Percentiles rank a stretch among this genome's conserved stretches.
These are phyloP conservation scores for Tolypocladium pustulatum DNA, from an alignment of 2,329 filamentous ascomycete genomes.

Conservation along the genomic window DNA sequence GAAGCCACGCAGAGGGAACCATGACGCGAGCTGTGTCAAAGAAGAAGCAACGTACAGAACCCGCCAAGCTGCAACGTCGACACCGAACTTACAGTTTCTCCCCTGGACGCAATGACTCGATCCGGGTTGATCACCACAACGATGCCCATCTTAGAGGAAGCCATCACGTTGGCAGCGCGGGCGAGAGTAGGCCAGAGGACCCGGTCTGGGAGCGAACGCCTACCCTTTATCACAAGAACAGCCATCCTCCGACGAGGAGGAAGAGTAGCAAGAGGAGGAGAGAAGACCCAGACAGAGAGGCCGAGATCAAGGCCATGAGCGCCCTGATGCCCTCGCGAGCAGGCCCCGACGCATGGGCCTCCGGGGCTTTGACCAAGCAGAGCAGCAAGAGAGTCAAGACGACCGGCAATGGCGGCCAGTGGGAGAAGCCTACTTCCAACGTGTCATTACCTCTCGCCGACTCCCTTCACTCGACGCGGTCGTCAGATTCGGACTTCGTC, in stretches of 20 bases:
- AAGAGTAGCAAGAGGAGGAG: conserved; percentile 70
- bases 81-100: conserved; percentile 51
- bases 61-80: conserved; percentile 37
- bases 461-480: conserved; percentile 68
- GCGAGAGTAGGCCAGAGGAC: conserved; percentile 4
- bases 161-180: not conserved
- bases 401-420: conserved; percentile 35
- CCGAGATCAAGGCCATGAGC: conserved; percentile 80
- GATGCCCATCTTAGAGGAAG: conserved; percentile 7
- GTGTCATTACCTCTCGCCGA: conserved; percentile 64
- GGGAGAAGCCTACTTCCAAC: conserved; percentile 57
- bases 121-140: conserved; percentile 26
- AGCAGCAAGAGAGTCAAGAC: conserved; percentile 57
- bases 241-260: conserved; percentile 50
- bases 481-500: conserved; percentile 58
- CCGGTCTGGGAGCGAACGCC: conserved; percentile 22
- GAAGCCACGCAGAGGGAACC: conserved; percentile 22
- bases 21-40: conserved; percentile 14
- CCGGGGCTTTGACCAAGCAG: conserved; percentile 48
- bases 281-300: conserved; percentile 68
- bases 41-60: conserved; percentile 34
- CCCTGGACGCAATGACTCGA: conserved; percentile 44
- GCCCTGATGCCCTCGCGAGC: conserved; percentile 56
- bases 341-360: conserved; percentile 46
- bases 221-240: conserved; percentile 52